Base-by-base conservation (phyloP, 2,329 filamentous ascomycete genomes). In the Clonostachys rhizophaga region DNA sequence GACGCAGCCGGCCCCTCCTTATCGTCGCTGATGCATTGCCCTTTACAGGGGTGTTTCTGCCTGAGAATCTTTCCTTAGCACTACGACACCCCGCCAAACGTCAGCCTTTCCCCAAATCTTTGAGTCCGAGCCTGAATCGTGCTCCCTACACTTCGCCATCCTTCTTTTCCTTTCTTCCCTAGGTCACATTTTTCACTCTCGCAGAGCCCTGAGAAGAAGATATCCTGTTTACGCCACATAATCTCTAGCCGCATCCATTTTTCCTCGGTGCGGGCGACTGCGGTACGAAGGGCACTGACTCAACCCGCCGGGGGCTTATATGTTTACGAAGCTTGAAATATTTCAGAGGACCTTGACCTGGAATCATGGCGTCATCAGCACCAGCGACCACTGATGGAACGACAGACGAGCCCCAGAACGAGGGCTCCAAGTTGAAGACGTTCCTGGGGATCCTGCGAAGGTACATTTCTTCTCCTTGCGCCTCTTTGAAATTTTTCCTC, bases 371-470 rank as follows among this genome's bases (percentile, higher is more conserved):
- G 40, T 49, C 47, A 46, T 43, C 47, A 17, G 44, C 40, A 18
- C 18, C 59, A 50, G 63, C 56, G 47, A 57, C 58, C 44, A 57
- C 52, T 48, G 58, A 58, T 51, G 64, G 64, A 35, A 52, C 63
- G 34, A 55, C 67, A 16, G 74, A 76, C 48, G 74, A 77, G 55
- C 53, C 62, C 20, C 75, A 76, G 54, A 91, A 89, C 70, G 91
- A 97, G 49, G 84, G 82, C 55, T 92, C 88, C 55, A 96, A 96
- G 76, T 74, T 97, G 60, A 87, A 84, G 69, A 95, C 89, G 2
- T 95, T 97, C 61, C 68, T 96, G 51, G 82, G 84, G 46, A 95
- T 96, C 56, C 70, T 97, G 61, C 86, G 86, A 69, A 95, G 88
- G 90, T 95, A 78, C 72, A 83, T 67, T 9, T 12, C 20, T n/a